Conservation (phyloP, 805 yeast genomes). For the Citeromyces nyonsensis region DNA sequence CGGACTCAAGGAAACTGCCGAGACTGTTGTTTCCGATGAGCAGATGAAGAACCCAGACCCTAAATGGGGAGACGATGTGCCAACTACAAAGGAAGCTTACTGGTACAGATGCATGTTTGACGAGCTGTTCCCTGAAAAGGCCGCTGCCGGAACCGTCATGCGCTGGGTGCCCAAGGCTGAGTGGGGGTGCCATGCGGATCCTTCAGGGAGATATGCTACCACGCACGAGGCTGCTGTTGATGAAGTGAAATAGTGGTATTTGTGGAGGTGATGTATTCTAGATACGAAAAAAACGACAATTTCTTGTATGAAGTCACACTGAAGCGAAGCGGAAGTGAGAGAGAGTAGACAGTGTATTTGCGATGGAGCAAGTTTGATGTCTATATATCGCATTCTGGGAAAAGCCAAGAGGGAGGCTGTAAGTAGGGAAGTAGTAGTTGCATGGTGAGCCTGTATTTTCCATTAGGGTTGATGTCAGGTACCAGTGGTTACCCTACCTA, state of each 20-base stretch:
- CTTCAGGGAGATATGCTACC: slow-evolving; percentile 93
- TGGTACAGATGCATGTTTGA: slow-evolving; percentile 97
- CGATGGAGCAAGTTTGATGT: too few relatives aligned
- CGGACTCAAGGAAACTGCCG: slow-evolving; percentile 91
- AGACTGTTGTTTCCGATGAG: slow-evolving; percentile 75
- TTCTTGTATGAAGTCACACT: too few relatives aligned
- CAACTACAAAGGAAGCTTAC: slow-evolving; percentile 97
- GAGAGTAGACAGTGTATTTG: too few relatives aligned
- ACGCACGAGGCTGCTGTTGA: slow-evolving; percentile 61
- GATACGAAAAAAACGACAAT: too few relatives aligned
- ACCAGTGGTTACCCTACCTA: too few relatives aligned
- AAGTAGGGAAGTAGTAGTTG: too few relatives aligned
- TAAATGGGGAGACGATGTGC: slow-evolving; percentile 91
- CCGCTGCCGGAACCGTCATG: slow-evolving; percentile 95
- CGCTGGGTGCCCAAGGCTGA: slow-evolving; percentile 99
- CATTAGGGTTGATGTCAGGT: too few relatives aligned
- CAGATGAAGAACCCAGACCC: slow-evolving; percentile 82
- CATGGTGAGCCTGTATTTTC: too few relatives aligned
- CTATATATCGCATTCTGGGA: too few relatives aligned
- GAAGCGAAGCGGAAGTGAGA: too few relatives aligned
- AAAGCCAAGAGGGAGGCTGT: too few relatives aligned
- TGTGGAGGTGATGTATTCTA: too few relatives aligned
- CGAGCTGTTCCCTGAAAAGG: slow-evolving; percentile 76
- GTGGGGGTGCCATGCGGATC: slow-evolving; percentile 99
- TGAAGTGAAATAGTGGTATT: slow-evolving; percentile 2